Base-by-base conservation (phyloP, 1,284 basidiomycete genomes). In the Leccinum cinnamomeum region DNA sequence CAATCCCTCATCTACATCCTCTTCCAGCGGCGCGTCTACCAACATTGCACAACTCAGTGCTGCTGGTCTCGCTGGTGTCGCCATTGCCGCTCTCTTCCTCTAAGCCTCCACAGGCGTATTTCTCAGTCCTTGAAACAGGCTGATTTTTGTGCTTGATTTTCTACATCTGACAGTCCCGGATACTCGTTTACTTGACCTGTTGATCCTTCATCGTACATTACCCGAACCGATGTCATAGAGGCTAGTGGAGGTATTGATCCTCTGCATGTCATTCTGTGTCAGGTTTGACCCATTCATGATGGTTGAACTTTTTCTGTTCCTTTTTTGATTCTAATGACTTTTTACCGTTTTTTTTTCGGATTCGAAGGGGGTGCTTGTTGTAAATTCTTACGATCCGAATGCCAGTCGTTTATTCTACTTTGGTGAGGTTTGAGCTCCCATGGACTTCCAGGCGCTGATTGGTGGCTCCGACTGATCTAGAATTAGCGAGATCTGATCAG, bases 1-100 rank as follows among this genome's bases (percentile, higher is more conserved):
- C 7, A 57, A 65, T 5, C 8, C 71, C 30, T 50, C 73, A 6
- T 4, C 68, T 11, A 57, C 67, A 3, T 14, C 59, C 14, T 56
- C 69, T 16, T 37, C 63, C 30, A 67, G 65, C 18, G 64, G 71
- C 56, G 79, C 77, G 2, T 67, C 77, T 23, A 66, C 74, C 23
- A 75, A 78, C 5, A 65, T 68, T 53, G 77, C 74, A 16, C 69
- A 76, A 23, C 62, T 79, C 51, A 81, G 81, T 54, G 72, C 72
- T 54, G 81, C 78, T 59, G 84, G 80, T 64, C 60, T 81, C 44
- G 62, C 82, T 57, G 83, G 83, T 60, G 83, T 79, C 39, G 79
- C 77, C 48, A 63, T 84, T 58, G 73, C 79, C 58, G 84, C 81
- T 37, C 68, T 88, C 44, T 65, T 79, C 46, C 58, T 76, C 35